These are phyloP conservation scores for Suhomyces anneliseae DNA, from an alignment of 1,139 yeast genomes.

Conservation along the genomic window DNA sequence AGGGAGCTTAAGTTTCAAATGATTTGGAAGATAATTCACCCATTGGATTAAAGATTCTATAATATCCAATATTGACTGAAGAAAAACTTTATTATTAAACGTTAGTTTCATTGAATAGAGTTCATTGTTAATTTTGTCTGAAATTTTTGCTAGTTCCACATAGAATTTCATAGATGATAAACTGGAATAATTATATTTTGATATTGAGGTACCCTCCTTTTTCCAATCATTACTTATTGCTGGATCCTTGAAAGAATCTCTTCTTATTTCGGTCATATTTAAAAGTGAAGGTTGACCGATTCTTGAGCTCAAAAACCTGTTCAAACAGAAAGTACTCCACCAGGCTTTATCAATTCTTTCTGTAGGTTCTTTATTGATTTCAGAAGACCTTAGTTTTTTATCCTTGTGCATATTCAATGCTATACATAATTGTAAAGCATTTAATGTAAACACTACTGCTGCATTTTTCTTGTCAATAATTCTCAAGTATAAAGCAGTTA, in stretches of 20 bases:
- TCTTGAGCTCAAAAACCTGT: slow-evolving; percentile 27
- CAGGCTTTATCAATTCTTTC: slow-evolving; percentile 15
- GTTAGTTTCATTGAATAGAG: slow-evolving; percentile 20
- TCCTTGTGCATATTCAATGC: slow-evolving; percentile 28
- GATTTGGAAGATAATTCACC: slow-evolving; percentile 22
- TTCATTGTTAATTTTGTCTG: slow-evolving; percentile 24
- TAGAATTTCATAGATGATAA: slow-evolving; percentile 20
- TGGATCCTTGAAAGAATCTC: background rate
- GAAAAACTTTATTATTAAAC: slow-evolving; percentile 18
- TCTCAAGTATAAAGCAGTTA: slow-evolving; percentile 26
- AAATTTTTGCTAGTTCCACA: slow-evolving; percentile 26
- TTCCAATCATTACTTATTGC: background rate
- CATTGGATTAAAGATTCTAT: slow-evolving; percentile 23
- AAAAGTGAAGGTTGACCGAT: slow-evolving; percentile 29
- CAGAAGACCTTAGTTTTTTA: slow-evolving; percentile 4
- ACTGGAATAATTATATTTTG: slow-evolving; percentile 18
- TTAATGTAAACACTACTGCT: slow-evolving; percentile 24
- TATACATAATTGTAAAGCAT: slow-evolving; percentile 29
- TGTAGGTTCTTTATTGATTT: slow-evolving; percentile 3
- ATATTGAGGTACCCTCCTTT: background rate
- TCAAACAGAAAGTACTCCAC: slow-evolving; percentile 31
- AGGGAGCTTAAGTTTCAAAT: slow-evolving; percentile 18
- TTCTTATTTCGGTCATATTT: slow-evolving; percentile 12
- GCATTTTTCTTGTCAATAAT: slow-evolving; percentile 30
- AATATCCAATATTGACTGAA: slow-evolving; percentile 20